Evolutionary conservation across 2,329 filamentous ascomycete genomes (phyloP).

Genomic region (Exophiala viscosa): DNA sequence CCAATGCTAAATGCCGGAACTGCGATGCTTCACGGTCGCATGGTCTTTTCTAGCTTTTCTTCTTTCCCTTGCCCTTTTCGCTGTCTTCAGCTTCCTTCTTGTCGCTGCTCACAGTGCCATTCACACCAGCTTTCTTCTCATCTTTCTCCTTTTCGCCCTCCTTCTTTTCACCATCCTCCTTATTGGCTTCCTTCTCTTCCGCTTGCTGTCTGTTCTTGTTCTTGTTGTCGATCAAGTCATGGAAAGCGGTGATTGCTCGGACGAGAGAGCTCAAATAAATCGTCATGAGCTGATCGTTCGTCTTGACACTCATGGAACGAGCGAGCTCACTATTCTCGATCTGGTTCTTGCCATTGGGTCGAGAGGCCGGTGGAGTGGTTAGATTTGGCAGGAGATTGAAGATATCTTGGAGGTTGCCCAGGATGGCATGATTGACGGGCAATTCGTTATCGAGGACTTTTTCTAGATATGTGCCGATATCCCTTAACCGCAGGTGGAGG

Average conservation of each 20-base stretch:
- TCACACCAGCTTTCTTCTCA: slow-evolving; percentile 52
- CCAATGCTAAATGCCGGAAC: slow-evolving; percentile 16
- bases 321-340: slow-evolving; percentile 77
- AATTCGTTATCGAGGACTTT: slow-evolving; percentile 91
- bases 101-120: slow-evolving; percentile 49
- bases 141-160: slow-evolving; percentile 61
- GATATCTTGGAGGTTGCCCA: slow-evolving; percentile 97
- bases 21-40: not conserved
- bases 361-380: slow-evolving; percentile 67
- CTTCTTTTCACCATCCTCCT: slow-evolving; percentile 60
- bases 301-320: slow-evolving; percentile 98
- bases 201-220: slow-evolving; percentile 97
- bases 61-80: slow-evolving; percentile 51
- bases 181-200: slow-evolving; percentile 84
- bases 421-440: slow-evolving; percentile 93
- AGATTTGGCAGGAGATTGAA: slow-evolving; percentile 98
- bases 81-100: slow-evolving; percentile 53
- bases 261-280: slow-evolving; percentile 98
- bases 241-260: slow-evolving; percentile 95
- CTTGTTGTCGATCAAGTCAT: slow-evolving; percentile 99
- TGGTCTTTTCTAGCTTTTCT: slow-evolving; percentile 50
- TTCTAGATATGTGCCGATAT: slow-evolving; percentile 92
- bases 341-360: slow-evolving; percentile 53
- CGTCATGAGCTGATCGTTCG: slow-evolving; percentile 97
- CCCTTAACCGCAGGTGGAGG: slow-evolving; percentile 85